Evolutionary conservation across 495 filamentous ascomycete genomes (phyloP).

Genomic region (Hypoxylon perforatum): DNA sequence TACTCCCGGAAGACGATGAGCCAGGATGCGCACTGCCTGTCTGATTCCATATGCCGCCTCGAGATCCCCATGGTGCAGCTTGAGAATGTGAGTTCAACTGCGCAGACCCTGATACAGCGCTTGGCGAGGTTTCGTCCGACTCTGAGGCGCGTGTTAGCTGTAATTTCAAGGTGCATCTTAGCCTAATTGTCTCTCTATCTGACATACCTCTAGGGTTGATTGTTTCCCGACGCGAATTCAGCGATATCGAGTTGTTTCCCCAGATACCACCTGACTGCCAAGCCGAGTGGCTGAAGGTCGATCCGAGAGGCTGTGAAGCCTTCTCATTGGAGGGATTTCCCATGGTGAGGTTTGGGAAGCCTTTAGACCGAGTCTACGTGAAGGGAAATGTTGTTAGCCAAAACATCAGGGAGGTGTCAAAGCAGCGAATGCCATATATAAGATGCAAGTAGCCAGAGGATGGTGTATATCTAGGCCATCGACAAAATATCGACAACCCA

Average conservation of each 20-base stretch:
- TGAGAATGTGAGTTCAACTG: constrained; percentile 35
- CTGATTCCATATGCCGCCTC: constrained; percentile 29
- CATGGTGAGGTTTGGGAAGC: constrained; percentile 52
- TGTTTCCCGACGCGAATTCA: constrained; percentile 51
- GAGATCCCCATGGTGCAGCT: constrained; percentile 28
- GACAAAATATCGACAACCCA: background rate
- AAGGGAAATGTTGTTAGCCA: constrained; percentile 27
- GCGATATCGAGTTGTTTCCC: constrained; percentile 62
- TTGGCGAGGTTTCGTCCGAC: constrained; percentile 50
- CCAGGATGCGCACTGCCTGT: constrained; percentile 11
- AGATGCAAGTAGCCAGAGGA: background rate
- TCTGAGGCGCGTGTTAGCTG: constrained; percentile 45
- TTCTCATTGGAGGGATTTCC: constrained; percentile 44
- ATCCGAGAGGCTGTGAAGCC: constrained; percentile 49
- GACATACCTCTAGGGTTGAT: constrained; percentile 58
- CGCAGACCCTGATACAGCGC: constrained; percentile 32
- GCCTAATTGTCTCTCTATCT: background rate
- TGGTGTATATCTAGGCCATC: background rate
- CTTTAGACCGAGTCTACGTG: constrained; percentile 49
- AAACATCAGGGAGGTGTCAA: background rate
- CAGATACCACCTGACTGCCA: constrained; percentile 71
- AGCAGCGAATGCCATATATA: background rate
- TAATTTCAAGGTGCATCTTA: background rate
- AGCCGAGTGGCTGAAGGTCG: constrained; percentile 58
- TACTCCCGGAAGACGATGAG: constrained; percentile 28